Evolutionary conservation across 192 early-diverging fungal genomes (phyloP).

Genomic region (Backusella sp.): DNA sequence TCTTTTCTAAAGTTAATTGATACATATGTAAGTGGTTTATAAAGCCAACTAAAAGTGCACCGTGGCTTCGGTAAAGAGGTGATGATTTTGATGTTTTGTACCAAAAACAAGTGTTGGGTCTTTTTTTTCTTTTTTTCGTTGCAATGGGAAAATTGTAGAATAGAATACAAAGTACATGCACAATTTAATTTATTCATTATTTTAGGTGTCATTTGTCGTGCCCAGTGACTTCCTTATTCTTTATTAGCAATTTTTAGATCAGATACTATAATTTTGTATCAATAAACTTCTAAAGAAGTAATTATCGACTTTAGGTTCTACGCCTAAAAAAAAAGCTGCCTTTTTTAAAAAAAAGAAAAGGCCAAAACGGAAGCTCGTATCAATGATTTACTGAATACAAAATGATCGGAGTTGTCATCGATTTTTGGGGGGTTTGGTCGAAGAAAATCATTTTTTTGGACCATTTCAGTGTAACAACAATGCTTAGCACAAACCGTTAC

Average conservation of each 20-base stretch:
- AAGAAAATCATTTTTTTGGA: not conserved
- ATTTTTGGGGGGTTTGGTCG: not conserved
- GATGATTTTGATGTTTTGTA: not conserved
- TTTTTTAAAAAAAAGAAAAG: not conserved
- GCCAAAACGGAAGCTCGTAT: not conserved
- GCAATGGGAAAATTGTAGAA: not conserved
- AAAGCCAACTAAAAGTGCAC: not conserved
- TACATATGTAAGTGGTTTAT: not conserved
- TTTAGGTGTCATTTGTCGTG: slow-evolving; percentile 1
- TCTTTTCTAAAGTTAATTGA: not conserved
- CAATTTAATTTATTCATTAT: slow-evolving; percentile 6
- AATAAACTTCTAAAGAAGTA: not conserved
- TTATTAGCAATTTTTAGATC: slow-evolving; percentile 5
- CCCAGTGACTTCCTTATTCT: slow-evolving; percentile 2
- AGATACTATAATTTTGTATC: not conserved
- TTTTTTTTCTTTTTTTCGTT: not conserved
- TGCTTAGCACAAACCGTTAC: not conserved
- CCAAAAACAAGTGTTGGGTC: not conserved
- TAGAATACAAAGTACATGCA: not conserved
- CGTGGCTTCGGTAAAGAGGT: not conserved
- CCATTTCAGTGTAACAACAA: not conserved
- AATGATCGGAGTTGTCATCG: not conserved
- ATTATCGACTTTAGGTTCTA: not conserved
- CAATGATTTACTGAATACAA: not conserved
- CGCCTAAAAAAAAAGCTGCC: not conserved